phyloP scores from a whole-genome alignment of 164 flowering plant genomes.

The Chimonanthus salicifolius region DNA sequence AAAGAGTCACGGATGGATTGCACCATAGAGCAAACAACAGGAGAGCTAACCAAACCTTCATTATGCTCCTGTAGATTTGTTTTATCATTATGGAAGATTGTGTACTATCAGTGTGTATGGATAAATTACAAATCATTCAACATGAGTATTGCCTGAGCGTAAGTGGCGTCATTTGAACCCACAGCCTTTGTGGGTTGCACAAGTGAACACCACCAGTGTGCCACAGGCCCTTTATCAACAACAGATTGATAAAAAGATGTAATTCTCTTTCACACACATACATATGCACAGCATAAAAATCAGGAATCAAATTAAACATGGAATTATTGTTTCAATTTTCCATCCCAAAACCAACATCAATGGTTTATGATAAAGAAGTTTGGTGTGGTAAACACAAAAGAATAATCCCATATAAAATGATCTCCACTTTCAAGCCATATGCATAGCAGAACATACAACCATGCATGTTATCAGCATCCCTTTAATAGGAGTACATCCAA shows the following conservation, averaged over 20 bases:
- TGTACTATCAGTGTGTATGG: background rate
- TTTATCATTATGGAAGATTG: background rate
- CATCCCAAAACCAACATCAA: background rate
- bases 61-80: constrained; percentile 43
- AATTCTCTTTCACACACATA: too few species aligned
- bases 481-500: background rate
- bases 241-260: too few species aligned
- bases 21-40: constrained; percentile 58
- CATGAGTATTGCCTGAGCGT: too few species aligned
- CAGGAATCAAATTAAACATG: background rate
- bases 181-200: too few species aligned
- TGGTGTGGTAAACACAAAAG: background rate
- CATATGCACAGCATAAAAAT: too few species aligned
- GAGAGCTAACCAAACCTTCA: constrained; percentile 41
- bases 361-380: background rate
- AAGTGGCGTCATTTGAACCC: too few species aligned
- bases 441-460: background rate
- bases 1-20: constrained; percentile 80
- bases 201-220: too few species aligned
- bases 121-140: too few species aligned
- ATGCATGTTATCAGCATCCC: background rate
- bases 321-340: background rate
- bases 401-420: background rate
- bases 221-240: too few species aligned
- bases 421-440: background rate